Percentiles rank a stretch among this genome's conserved stretches.
Evolutionary conservation across 164 flowering plant species (phyloP).

Genomic region (Echeveria elegans): DNA sequence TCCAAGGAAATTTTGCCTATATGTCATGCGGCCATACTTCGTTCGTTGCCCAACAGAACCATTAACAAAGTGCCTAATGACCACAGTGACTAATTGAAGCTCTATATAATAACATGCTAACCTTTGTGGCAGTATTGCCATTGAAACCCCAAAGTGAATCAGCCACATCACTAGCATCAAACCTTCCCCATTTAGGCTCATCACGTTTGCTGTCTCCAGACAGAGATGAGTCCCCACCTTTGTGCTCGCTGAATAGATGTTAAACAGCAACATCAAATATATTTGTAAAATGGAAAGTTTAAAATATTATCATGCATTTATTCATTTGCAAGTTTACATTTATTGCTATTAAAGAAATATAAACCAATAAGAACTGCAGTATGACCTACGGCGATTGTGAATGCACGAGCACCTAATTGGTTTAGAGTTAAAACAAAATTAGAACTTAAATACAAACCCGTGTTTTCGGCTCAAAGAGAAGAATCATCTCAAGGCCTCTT

Average conservation of each 20-base stretch:
- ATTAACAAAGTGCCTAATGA: not conserved
- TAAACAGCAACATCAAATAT: not conserved
- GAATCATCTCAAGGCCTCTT: not conserved
- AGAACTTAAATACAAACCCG: not conserved
- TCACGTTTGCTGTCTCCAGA: slow-evolving; percentile 42
- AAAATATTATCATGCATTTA: not conserved
- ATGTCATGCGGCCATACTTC: too few species aligned
- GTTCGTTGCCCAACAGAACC: too few species aligned
- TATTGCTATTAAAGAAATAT: not conserved
- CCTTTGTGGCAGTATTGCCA: slow-evolving; percentile 22
- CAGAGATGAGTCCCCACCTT: slow-evolving; percentile 41
- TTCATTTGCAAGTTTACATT: not conserved
- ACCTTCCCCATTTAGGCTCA: slow-evolving; percentile 47
- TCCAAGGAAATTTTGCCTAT: too few species aligned
- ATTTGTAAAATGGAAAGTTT: not conserved
- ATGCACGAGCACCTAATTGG: not conserved
- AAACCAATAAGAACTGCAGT: not conserved
- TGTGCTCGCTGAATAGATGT: slow-evolving; percentile 51
- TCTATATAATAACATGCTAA: slow-evolving; percentile 8
- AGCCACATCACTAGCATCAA: slow-evolving; percentile 38
- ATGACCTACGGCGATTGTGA: not conserved
- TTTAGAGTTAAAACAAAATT: not conserved
- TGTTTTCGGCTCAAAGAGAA: not conserved
- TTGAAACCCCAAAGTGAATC: slow-evolving; percentile 47
- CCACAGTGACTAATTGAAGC: not conserved